These are phyloP conservation scores for Tricholomella constricta DNA, from an alignment of 768 basidiomycete species.

Conservation along the genomic window DNA sequence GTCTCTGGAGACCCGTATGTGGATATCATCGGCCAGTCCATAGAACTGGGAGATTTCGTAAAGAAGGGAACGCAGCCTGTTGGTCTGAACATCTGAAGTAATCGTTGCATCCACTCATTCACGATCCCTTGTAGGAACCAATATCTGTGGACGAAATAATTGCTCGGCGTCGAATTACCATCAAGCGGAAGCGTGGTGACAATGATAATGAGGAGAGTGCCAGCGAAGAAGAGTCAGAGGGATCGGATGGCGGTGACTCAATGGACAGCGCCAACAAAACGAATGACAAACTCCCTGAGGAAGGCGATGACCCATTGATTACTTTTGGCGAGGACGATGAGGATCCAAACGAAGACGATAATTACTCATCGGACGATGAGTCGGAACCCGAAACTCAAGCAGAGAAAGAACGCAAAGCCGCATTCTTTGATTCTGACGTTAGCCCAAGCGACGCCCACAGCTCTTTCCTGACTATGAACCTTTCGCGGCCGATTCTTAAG, in stretches of 20 bases:
- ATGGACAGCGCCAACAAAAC: slow-evolving; percentile 30
- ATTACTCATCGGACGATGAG: slow-evolving; percentile 35
- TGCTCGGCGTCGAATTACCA: slow-evolving; percentile 58
- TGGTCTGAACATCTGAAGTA: slow-evolving; percentile 23
- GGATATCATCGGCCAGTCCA: slow-evolving; percentile 48
- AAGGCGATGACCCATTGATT: slow-evolving; percentile 30
- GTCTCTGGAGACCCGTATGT: slow-evolving; percentile 68
- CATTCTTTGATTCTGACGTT: slow-evolving; percentile 77
- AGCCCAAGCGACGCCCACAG: slow-evolving; percentile 54
- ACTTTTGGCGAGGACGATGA: slow-evolving; percentile 36
- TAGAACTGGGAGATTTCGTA: slow-evolving; percentile 54
- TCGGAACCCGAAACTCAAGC: slow-evolving; percentile 61
- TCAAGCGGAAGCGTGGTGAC: slow-evolving; percentile 66
- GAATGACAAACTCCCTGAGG: slow-evolving; percentile 35
- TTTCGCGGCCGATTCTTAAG: slow-evolving; percentile 92
- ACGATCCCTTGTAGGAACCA: slow-evolving; percentile 49
- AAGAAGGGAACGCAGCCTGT: slow-evolving; percentile 67
- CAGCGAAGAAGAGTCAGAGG: slow-evolving; percentile 38
- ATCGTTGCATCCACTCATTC: slow-evolving; percentile 5
- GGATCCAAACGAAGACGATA: slow-evolving; percentile 29
- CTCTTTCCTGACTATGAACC: slow-evolving; percentile 91
- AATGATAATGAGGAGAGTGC: slow-evolving; percentile 36
- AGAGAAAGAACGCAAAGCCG: slow-evolving; percentile 78
- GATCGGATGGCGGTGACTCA: slow-evolving; percentile 29
- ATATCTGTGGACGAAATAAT: slow-evolving; percentile 94